Evolutionary conservation across 2,329 filamentous ascomycete genomes (phyloP).

Genomic region (Verticillium alfalfae): DNA sequence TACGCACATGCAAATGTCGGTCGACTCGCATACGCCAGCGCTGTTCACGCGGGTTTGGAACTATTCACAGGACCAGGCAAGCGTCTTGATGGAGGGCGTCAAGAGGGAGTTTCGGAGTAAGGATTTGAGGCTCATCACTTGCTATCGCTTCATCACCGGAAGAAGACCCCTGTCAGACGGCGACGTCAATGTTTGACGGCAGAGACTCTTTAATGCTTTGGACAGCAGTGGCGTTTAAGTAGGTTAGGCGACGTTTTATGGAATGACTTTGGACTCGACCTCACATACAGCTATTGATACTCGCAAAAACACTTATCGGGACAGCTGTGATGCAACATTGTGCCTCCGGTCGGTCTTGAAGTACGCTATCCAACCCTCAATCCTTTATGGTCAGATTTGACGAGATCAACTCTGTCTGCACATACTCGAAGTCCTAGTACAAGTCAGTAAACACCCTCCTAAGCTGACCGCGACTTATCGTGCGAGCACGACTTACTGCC

Average conservation of each 20-base stretch:
- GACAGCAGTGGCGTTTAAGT: background rate
- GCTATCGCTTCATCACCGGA: constrained; percentile 26
- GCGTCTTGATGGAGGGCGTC: constrained; percentile 35
- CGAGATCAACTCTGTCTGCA: constrained; percentile 1
- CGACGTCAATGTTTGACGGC: background rate
- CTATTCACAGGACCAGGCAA: constrained; percentile 32
- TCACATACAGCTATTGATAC: background rate
- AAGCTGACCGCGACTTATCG: background rate
- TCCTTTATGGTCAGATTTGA: background rate
- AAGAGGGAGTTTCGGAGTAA: constrained; percentile 27
- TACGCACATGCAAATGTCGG: constrained; percentile 35
- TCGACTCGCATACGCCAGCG: constrained; percentile 32
- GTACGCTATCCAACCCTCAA: background rate
- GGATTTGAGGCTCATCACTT: constrained; percentile 25
- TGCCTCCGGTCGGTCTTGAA: background rate
- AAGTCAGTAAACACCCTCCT: background rate
- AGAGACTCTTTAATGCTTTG: background rate
- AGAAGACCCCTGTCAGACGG: constrained; percentile 12
- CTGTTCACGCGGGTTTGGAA: constrained; percentile 30
- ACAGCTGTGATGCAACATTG: too few species aligned
- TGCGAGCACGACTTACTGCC: background rate
- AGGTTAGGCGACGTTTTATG: background rate
- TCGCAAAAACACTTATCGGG: background rate
- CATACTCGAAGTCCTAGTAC: constrained; percentile 8
- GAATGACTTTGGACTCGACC: background rate